These are phyloP conservation scores for Suillus alpinus DNA, from an alignment of 768 basidiomycete genomes.

Conservation along the genomic window DNA sequence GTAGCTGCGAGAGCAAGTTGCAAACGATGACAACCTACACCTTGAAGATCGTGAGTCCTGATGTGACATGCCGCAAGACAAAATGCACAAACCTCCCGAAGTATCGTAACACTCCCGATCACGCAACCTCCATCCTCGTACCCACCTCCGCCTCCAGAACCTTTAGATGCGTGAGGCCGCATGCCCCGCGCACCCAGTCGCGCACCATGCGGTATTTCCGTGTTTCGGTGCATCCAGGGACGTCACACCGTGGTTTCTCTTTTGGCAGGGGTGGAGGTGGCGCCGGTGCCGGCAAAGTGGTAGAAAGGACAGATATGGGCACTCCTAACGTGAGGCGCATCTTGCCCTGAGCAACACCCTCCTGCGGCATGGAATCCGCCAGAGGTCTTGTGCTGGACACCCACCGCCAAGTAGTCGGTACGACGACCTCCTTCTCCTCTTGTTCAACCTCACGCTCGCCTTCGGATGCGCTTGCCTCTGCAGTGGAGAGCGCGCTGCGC, in stretches of 20 bases:
- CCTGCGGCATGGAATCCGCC: constrained; percentile 3
- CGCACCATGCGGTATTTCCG: constrained; percentile 67
- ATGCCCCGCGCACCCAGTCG: constrained; percentile 58
- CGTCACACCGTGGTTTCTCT: constrained; percentile 42
- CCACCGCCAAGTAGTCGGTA: constrained; percentile 71
- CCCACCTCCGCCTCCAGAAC: constrained; percentile 38
- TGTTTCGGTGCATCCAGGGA: constrained; percentile 50
- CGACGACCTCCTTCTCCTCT: constrained; percentile 37
- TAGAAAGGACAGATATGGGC: constrained; percentile 35
- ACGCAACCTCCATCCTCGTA: background rate
- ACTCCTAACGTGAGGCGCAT: constrained; percentile 57
- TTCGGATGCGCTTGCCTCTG: constrained; percentile 38
- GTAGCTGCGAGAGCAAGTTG: background rate
- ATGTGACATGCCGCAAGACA: background rate
- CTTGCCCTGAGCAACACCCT: constrained; percentile 4
- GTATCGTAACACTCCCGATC: background rate
- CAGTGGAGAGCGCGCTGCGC: constrained; percentile 47
- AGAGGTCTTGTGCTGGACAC: constrained; percentile 50
- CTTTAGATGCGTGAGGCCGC: constrained; percentile 66
- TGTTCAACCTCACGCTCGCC: constrained; percentile 22
- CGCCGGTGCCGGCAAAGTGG: constrained; percentile 4
- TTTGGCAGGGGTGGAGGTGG: constrained; percentile 8
- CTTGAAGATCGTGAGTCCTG: background rate
- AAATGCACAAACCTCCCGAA: background rate
- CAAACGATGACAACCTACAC: background rate